Conservation (phyloP, 495 filamentous ascomycete species). For the Cairneyella variabilis region DNA sequence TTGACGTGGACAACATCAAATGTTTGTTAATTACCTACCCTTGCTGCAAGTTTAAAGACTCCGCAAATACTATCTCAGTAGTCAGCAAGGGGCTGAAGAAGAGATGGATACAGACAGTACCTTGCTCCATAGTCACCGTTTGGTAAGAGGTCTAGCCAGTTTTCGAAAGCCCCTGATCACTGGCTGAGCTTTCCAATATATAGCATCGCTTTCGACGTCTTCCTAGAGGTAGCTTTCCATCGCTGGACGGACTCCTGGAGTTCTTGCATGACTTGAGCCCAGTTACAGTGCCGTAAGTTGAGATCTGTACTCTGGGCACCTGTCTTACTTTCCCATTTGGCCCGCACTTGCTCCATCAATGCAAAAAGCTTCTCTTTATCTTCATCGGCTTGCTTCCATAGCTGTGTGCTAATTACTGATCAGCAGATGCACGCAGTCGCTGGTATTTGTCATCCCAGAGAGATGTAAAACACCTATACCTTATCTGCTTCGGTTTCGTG, state of each 20-base stretch:
- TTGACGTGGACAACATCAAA: neutral
- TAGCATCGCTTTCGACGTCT: neutral
- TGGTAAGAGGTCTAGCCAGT: neutral
- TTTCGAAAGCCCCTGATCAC: neutral
- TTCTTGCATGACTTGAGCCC: neutral
- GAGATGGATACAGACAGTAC: neutral
- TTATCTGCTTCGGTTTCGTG: neutral
- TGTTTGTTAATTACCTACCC: neutral
- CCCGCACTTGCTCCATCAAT: neutral
- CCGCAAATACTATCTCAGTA: neutral
- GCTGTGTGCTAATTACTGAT: neutral
- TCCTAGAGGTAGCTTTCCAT: neutral
- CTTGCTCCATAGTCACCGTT: conserved; percentile 2
- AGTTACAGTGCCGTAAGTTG: neutral
- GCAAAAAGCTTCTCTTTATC: conserved; percentile 3
- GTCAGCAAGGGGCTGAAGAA: neutral
- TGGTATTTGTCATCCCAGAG: neutral
- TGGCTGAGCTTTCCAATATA: neutral
- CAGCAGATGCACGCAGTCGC: neutral
- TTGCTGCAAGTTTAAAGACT: conserved; percentile 1
- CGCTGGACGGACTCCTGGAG: neutral
- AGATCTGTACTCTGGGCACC: neutral
- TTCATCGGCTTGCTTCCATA: conserved; percentile 1
- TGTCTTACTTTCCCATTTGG: neutral
- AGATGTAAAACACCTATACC: neutral